Evolutionary conservation across 2,329 filamentous ascomycete species (phyloP).

Genomic region (Fusarium pseudocircinatum): DNA sequence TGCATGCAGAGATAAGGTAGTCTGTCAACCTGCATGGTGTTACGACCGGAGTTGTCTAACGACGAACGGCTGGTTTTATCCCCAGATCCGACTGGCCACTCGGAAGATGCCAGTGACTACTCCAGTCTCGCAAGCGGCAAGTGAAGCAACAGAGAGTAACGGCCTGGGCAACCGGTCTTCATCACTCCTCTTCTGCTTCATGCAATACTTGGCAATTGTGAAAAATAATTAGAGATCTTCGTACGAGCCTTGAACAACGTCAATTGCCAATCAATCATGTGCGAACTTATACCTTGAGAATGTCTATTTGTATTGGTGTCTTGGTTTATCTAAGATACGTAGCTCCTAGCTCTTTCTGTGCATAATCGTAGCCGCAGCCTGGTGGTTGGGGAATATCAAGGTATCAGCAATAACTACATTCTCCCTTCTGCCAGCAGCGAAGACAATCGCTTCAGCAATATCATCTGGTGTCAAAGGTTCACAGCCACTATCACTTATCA

Average conservation of each 20-base stretch:
- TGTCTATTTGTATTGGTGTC: not conserved
- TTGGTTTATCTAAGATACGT: accelerated
- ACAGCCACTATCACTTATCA: conserved; percentile 62
- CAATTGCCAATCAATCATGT: accelerated
- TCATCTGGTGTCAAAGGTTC: conserved; percentile 89
- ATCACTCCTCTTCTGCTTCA: not conserved
- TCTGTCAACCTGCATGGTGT: not conserved
- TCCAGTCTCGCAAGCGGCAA: not conserved
- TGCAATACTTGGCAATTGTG: not conserved
- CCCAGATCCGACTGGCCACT: not conserved
- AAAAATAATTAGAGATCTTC: accelerated
- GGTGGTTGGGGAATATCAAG: conserved; percentile 86
- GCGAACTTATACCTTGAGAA: too few species aligned
- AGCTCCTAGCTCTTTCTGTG: conserved; percentile 42
- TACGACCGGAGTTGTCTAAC: not conserved
- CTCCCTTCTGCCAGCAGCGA: conserved; percentile 82
- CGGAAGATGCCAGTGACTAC: not conserved
- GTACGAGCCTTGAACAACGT: not conserved
- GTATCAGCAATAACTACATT: conserved; percentile 92
- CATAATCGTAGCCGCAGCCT: conserved; percentile 53
- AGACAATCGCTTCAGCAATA: conserved; percentile 90
- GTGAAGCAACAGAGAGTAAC: not conserved
- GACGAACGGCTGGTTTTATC: not conserved
- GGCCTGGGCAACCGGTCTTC: accelerated
- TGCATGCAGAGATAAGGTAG: not conserved